Base-by-base conservation (phyloP, 176 grass and related monocot species). In the Zoysia pacifica region DNA sequence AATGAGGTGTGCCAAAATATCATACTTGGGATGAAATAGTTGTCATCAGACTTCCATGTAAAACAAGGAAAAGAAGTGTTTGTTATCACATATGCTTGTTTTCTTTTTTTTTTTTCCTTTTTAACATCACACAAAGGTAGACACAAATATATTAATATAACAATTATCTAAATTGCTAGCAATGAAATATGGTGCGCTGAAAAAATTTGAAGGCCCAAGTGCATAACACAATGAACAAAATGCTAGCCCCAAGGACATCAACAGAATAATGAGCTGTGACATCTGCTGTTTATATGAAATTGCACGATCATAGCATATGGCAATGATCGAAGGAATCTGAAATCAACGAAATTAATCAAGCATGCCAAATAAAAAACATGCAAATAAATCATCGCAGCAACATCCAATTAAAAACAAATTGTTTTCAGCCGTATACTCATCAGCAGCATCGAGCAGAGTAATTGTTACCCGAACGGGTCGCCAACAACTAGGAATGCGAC, bases 401-500 rank as follows among this genome's bases (percentile, higher is more conserved):
- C 59, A 63, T 82, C 6, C 28, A 28, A 28, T 28, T 28, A 28
- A 28, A 28, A 28, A 28, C 28, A 28, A 28, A 28, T 28, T 28
- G 28, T 28, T 28, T 28, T 28, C 28, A 28, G 28, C 28, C 28
- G 28, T 28, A 28, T 28, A 28, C 28, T 28, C 28, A 28, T 28
- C 28, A 28, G 28, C 28, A 28, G 28, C 28, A 28, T 28, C 28
- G 28, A 28, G 28, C 28, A 28, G 28, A 28, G 28, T 28, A 28
- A 28, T 28, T 28, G 28, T 28, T 47, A 47, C 45, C 94, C 94
- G 53, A 97, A 97, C 36, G 90, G 96, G 84, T 98, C 96, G 10
- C 96, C 96, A 1, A 98, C 96, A 18, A 98, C 88, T 0, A 94
- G 93, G 89, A 98, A 98, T 18, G 92, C 92, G 0, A 95, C 75